Evolutionary conservation across 345 rosid genomes (phyloP), one percentile per base, ranked within the genome.

Genomic region (Eucalyptus sp.): DNA sequence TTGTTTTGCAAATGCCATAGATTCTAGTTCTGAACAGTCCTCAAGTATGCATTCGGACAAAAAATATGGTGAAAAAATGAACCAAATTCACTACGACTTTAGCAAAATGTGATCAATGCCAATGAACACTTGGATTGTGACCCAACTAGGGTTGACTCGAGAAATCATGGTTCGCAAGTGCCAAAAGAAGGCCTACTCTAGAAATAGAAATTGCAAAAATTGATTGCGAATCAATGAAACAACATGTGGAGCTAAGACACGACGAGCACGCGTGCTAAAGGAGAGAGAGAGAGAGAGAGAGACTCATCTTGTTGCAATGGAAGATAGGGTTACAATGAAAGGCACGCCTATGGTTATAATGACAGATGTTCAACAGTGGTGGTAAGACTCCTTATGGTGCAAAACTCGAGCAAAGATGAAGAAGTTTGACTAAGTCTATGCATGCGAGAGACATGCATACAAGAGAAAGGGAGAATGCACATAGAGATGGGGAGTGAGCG

Each of bases 281-380:
- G n/a, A n/a, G 13, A 14, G 50, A 4, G 14, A 49, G 50, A 12
- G 50, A 12, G 50, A 60, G 68, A 60, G 68, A 27, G 66, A 60
- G 12, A 49, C 16, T 62, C 68, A 29, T 37, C 9, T 62, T 13
- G 71, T 29, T 29, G 37, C 10, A 8, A 29, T 12, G 33, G 68
- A 62, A 16, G 68, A 4, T 62, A 62, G 4, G 68, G 68, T 12
- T 62, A 15, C 4, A 6, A 62, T 14, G 4, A 62, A 16, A 29
- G 18, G 18, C 2, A 4, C 0, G 15, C 29, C 33, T 62, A 29
- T 0, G 5, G 17, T 64, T 7, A 7, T 4, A 2, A 7, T 24
- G 10, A 64, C 3, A 64, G 0, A 13, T 3, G 5, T 64, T 29
- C 5, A 7, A 13, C 3, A 13, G 2, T 64, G 18, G 71, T 64